phyloP scores from a whole-genome alignment of 148 eudicot genomes.

The Rhododendron griersonianum region DNA sequence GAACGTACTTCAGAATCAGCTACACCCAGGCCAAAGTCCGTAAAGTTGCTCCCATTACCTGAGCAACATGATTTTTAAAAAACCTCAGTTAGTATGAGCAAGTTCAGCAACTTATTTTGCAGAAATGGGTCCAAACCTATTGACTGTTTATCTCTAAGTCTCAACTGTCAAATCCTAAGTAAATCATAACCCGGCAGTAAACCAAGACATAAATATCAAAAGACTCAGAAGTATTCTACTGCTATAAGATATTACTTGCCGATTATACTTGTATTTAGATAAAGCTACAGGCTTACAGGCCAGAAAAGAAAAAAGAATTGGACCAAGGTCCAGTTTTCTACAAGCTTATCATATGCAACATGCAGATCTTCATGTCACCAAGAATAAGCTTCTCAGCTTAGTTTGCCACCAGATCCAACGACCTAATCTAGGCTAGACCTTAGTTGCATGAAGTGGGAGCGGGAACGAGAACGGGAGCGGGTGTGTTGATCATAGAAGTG shows the following conservation, averaged over 20 bases:
- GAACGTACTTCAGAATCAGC: conserved; percentile 68
- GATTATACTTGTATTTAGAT: no score
- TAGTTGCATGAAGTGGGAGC: no score
- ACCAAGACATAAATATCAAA: not conserved
- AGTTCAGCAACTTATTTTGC: not conserved
- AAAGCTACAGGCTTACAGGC: no score
- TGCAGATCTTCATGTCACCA: not conserved
- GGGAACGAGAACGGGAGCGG: no score
- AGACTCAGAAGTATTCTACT: not conserved
- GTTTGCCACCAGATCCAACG: not conserved
- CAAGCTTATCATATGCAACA: not conserved
- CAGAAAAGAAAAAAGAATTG: no score
- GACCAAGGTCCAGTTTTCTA: no score
- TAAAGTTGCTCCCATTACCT: conserved; percentile 63
- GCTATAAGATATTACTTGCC: not conserved
- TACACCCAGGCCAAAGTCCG: conserved; percentile 54
- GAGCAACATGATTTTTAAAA: not conserved
- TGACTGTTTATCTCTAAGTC: not conserved
- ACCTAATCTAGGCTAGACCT: not conserved
- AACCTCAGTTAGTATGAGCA: not conserved
- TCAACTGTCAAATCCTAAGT: not conserved
- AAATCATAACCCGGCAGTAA: not conserved
- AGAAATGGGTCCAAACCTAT: no score
- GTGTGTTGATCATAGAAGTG: no score
- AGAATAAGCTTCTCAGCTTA: not conserved